These are phyloP conservation scores for Rhizopogon vinicolor DNA, from an alignment of 768 basidiomycete genomes.

Conservation along the genomic window DNA sequence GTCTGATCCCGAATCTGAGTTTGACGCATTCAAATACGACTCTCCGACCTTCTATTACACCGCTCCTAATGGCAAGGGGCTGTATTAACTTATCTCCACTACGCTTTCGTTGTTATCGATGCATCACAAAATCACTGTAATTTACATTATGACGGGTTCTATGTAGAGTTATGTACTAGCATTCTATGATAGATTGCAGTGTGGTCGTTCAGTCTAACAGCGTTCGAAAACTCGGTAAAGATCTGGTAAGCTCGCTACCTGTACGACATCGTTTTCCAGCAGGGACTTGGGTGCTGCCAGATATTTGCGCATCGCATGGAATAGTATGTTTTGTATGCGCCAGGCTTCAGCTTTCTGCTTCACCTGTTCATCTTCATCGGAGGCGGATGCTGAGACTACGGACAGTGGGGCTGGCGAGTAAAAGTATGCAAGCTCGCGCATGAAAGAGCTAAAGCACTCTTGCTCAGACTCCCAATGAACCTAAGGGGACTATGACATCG, in stretches of 20 bases:
- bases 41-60: conserved; percentile 41
- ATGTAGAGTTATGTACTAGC: neutral
- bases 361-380: conserved; percentile 38
- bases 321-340: conserved; percentile 89
- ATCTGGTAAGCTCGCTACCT: conserved; percentile 87
- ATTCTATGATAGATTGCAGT: neutral
- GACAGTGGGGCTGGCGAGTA: conserved; percentile 53
- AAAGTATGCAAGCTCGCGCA: conserved; percentile 89
- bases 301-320: conserved; percentile 81
- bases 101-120: neutral
- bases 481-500: conserved; percentile 32
- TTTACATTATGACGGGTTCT: neutral
- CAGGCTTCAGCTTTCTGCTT: conserved; percentile 56
- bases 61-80: conserved; percentile 38
- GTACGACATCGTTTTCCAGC: conserved; percentile 71
- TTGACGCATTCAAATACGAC: conserved; percentile 63
- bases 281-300: conserved; percentile 62
- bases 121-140: neutral
- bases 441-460: conserved; percentile 81
- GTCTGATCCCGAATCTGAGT: conserved; percentile 30
- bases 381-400: conserved; percentile 11
- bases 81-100: conserved; percentile 8
- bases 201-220: conserved; percentile 43
- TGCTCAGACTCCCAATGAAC: conserved; percentile 86
- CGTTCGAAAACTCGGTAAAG: conserved; percentile 94